A percentile compares a stretch with the other conserved stretches of the same genome.
Conservation (phyloP, 2,329 filamentous ascomycete genomes). For the Cadophora luteo-olivacea region DNA sequence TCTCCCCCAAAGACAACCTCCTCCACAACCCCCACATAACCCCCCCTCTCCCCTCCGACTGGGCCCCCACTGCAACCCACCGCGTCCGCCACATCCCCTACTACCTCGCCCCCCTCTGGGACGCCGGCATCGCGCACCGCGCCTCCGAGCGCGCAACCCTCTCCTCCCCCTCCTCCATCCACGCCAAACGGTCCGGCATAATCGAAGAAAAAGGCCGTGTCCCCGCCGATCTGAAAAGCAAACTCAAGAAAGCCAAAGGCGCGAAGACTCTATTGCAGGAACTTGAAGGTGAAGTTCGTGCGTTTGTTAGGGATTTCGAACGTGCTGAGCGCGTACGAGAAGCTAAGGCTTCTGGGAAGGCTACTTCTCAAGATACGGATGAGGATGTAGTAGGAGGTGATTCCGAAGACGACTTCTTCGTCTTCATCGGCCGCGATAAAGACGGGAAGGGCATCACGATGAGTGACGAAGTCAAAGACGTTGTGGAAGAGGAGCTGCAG, state of each 20-base stretch:
- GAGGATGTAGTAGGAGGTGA: slow-evolving; percentile 50
- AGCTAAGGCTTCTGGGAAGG: slow-evolving; percentile 24
- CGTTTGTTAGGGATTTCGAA: slow-evolving; percentile 71
- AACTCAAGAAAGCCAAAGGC: slow-evolving; percentile 78
- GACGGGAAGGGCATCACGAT: slow-evolving; percentile 62
- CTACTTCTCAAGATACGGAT: slow-evolving; percentile 33
- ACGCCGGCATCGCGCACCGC: slow-evolving; percentile 62
- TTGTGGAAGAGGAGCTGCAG: slow-evolving; percentile 57
- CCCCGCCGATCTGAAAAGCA: slow-evolving; percentile 79
- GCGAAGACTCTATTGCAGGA: slow-evolving; percentile 82
- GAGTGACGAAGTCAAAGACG: slow-evolving; percentile 57
- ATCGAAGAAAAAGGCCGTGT: slow-evolving; percentile 60
- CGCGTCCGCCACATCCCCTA: slow-evolving; percentile 82
- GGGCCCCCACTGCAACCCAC: slow-evolving; percentile 82
- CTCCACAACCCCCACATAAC: slow-evolving; percentile 85
- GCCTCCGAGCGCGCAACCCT: slow-evolving; percentile 54
- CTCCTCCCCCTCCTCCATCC: slow-evolving; percentile 43
- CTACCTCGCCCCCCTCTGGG: slow-evolving; percentile 87
- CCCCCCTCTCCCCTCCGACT: slow-evolving; percentile 83
- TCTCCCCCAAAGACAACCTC: slow-evolving; percentile 71
- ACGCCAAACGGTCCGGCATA: slow-evolving; percentile 38
- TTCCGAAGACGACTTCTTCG: slow-evolving; percentile 82
- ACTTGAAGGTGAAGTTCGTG: slow-evolving; percentile 83
- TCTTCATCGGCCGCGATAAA: slow-evolving; percentile 71
- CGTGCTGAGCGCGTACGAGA: slow-evolving; percentile 52